These are phyloP conservation scores for Globisporangium takayamanum DNA, from an alignment of 352 stramenopile genomes.

Conservation along the genomic window DNA sequence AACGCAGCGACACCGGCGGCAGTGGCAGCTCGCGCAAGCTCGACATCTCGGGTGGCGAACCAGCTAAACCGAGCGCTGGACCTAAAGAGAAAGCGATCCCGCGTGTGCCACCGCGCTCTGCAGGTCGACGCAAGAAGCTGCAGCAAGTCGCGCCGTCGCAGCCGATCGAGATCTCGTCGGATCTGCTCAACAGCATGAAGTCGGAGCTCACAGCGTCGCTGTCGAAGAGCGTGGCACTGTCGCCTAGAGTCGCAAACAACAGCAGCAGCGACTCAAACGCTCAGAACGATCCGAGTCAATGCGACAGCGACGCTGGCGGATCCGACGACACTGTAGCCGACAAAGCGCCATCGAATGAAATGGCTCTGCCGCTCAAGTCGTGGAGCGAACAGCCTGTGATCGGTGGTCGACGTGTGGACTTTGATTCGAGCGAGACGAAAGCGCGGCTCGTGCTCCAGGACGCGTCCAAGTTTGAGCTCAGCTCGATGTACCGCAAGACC, in stretches of 20 bases:
- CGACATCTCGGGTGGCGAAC: conserved; percentile 6
- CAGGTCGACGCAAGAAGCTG: conserved; percentile 24
- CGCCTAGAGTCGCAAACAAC: conserved; percentile 6
- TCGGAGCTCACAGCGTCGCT: conserved; percentile 57
- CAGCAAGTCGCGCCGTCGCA: conserved; percentile 32
- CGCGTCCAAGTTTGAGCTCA: conserved; percentile 69
- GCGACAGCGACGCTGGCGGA: conserved; percentile 1
- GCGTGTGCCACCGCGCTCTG: conserved; percentile 23
- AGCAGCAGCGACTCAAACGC: background rate
- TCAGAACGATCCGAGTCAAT: conserved; percentile 4
- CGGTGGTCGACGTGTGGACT: conserved; percentile 44
- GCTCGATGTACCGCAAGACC: conserved; percentile 83
- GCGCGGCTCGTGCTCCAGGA: conserved; percentile 69
- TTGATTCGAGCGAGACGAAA: conserved; percentile 71
- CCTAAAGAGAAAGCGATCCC: conserved; percentile 32
- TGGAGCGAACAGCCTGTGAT: conserved; percentile 51
- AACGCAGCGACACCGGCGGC: conserved; percentile 12
- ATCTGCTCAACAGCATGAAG: conserved; percentile 62
- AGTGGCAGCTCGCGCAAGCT: conserved; percentile 13
- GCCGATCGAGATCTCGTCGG: conserved; percentile 51
- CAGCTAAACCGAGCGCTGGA: conserved; percentile 1
- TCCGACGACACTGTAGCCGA: background rate
- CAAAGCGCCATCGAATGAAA: background rate
- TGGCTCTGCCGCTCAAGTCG: conserved; percentile 16
- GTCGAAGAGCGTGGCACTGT: conserved; percentile 1